phyloP scores from a whole-genome alignment of 768 basidiomycete genomes.

The Leccinellum luteum region DNA sequence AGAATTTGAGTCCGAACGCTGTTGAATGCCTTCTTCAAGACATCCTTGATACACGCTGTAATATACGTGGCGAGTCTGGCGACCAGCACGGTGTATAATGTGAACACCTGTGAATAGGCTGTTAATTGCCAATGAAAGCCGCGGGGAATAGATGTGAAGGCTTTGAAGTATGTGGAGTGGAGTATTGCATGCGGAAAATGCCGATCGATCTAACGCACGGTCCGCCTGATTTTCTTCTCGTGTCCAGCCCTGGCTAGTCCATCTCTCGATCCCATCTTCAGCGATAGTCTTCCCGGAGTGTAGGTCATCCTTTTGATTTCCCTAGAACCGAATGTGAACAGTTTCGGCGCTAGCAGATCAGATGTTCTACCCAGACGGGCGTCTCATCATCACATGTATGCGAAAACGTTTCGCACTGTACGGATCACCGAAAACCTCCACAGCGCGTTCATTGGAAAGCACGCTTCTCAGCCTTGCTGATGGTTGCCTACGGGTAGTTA shows the following conservation, averaged over 20 bases:
- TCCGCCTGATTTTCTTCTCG: too few species aligned
- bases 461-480: neutral
- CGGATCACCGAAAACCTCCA: neutral
- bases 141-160: neutral
- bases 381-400: neutral
- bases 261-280: neutral
- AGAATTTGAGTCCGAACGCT: neutral
- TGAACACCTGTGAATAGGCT: neutral
- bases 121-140: neutral
- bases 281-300: neutral
- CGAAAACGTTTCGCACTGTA: neutral
- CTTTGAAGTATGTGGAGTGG: too few species aligned
- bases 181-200: too few species aligned
- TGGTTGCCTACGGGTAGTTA: neutral
- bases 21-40: neutral
- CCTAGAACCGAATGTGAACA: neutral
- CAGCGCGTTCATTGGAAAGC: too few species aligned
- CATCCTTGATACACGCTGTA: neutral
- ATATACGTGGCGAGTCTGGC: neutral
- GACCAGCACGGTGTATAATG: neutral
- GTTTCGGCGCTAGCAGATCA: neutral
- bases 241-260: too few species aligned
- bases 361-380: neutral
- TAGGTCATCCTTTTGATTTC: neutral
- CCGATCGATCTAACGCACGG: too few species aligned